Percentiles rank a stretch among this genome's conserved stretches.
Evolutionary conservation across 2,329 filamentous ascomycete genomes (phyloP).

Genomic region (Penicillium frequentans): DNA sequence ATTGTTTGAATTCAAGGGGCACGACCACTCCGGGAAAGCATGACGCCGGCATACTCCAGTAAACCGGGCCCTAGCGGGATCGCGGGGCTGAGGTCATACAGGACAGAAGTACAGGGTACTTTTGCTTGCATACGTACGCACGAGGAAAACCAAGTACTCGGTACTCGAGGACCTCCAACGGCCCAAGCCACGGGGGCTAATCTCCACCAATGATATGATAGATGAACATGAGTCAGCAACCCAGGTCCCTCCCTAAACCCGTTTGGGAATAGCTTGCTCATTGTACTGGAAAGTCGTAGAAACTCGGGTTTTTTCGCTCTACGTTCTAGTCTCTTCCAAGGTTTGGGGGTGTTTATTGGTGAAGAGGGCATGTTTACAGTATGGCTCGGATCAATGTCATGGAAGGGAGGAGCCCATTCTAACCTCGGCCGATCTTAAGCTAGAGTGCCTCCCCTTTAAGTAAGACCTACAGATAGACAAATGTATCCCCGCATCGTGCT

Average conservation of each 20-base stretch:
- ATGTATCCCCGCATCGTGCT: background rate
- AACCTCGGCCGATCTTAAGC: background rate
- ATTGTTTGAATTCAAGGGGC: slow-evolving; percentile 6
- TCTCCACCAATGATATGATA: slow-evolving; percentile 12
- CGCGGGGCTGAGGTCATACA: slow-evolving; percentile 14
- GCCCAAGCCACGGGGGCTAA: background rate
- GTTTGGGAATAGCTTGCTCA: slow-evolving; percentile 1
- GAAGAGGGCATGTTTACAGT: background rate
- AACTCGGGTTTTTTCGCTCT: background rate
- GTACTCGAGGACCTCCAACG: background rate
- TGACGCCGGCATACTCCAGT: slow-evolving; percentile 19
- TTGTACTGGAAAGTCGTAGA: slow-evolving; percentile 12
- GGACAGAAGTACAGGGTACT: slow-evolving; percentile 8
- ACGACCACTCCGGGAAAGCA: slow-evolving; percentile 6
- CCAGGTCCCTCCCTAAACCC: background rate
- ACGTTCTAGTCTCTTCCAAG: background rate
- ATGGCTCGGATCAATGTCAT: background rate
- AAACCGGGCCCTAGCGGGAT: slow-evolving; percentile 16
- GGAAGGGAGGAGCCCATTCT: background rate
- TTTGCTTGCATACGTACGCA: background rate
- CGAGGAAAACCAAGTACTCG: background rate
- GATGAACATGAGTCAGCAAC: background rate
- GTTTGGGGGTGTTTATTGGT: background rate
- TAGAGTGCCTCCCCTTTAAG: background rate
- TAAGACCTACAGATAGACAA: background rate